Conservation (phyloP, 2,329 filamentous ascomycete species). For the Ophiognomonia clavigignenti-juglandacearum region DNA sequence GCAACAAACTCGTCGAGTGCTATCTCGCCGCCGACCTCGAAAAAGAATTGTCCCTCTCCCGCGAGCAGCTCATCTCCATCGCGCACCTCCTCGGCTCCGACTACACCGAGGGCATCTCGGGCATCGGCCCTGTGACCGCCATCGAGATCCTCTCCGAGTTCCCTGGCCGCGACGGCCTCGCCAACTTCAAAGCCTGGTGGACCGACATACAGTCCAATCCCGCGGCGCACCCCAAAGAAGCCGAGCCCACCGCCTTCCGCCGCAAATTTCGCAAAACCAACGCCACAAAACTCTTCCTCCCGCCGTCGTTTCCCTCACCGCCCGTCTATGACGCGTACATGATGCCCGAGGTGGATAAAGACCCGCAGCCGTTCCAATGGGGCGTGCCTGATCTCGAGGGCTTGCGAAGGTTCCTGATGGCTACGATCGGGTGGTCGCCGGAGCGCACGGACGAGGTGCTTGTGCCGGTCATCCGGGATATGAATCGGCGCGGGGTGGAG, state of each 20-base stretch:
- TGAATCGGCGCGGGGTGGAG: conserved; percentile 83
- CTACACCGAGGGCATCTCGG: conserved; percentile 88
- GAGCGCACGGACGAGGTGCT: conserved; percentile 94
- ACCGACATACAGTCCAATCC: conserved; percentile 62
- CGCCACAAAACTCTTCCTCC: conserved; percentile 79
- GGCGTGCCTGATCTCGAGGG: conserved; percentile 90
- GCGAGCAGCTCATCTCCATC: conserved; percentile 82
- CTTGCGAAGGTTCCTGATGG: conserved; percentile 78
- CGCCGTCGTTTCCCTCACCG: conserved; percentile 70
- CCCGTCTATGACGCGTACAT: conserved; percentile 82
- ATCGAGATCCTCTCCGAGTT: conserved; percentile 95
- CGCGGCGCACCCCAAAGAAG: conserved; percentile 59
- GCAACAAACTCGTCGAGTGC: conserved; percentile 96
- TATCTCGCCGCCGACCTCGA: conserved; percentile 82
- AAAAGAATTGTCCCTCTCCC: conserved; percentile 79
- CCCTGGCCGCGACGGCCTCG: conserved; percentile 53
- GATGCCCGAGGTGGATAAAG: conserved; percentile 77
- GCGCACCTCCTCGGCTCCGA: conserved; percentile 90
- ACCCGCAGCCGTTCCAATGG: conserved; percentile 82
- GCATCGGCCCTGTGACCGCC: conserved; percentile 89
- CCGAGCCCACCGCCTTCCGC: conserved; percentile 62
- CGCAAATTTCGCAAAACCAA: conserved; percentile 81
- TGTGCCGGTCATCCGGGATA: conserved; percentile 90
- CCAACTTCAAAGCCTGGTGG: conserved; percentile 88
- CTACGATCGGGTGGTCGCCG: conserved; percentile 86